Percentiles rank a stretch among this genome's conserved stretches.
These are phyloP conservation scores for Allantophomopsis lycopodina DNA, from an alignment of 2,329 filamentous ascomycete species.

Conservation along the genomic window DNA sequence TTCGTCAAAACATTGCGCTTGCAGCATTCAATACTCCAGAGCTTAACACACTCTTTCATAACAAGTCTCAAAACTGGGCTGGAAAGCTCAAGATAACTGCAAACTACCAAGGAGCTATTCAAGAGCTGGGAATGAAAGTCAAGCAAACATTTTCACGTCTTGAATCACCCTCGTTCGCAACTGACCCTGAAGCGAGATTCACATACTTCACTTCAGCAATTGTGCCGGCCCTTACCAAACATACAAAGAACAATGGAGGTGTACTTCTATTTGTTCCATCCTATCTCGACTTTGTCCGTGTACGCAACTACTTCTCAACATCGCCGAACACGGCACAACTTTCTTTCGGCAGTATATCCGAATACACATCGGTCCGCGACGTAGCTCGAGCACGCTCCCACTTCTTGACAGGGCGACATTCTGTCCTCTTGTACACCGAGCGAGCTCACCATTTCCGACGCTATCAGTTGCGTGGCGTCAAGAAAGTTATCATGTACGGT, in stretches of 20 bases:
- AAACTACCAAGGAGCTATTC: conserved; percentile 55
- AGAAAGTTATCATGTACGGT: conserved; percentile 76
- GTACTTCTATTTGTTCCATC: conserved; percentile 82
- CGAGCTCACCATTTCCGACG: conserved; percentile 93
- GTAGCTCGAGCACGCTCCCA: conserved; percentile 76
- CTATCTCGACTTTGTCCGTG: conserved; percentile 87
- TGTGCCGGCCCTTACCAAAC: conserved; percentile 59
- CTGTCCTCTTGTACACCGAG: conserved; percentile 80
- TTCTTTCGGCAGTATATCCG: conserved; percentile 72
- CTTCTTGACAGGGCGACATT: conserved; percentile 72
- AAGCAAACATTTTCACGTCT: conserved; percentile 88
- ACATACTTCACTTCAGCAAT: conserved; percentile 78
- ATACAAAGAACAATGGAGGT: conserved; percentile 50
- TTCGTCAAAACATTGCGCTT: conserved; percentile 76
- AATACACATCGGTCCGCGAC: conserved; percentile 71
- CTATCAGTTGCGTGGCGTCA: conserved; percentile 71
- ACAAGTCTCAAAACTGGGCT: conserved; percentile 64
- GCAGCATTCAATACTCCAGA: conserved; percentile 81
- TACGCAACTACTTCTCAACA: conserved; percentile 84
- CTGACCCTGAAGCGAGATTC: conserved; percentile 80
- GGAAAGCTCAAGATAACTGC: conserved; percentile 66
- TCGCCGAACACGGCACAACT: conserved; percentile 38
- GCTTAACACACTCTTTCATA: conserved; percentile 65
- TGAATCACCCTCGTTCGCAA: conserved; percentile 52
- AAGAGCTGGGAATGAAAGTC: conserved; percentile 55